Percentiles rank a stretch among this genome's conserved stretches.
These are phyloP conservation scores for Pichia thaimueangensis DNA, from an alignment of 805 yeast species.

Conservation along the genomic window DNA sequence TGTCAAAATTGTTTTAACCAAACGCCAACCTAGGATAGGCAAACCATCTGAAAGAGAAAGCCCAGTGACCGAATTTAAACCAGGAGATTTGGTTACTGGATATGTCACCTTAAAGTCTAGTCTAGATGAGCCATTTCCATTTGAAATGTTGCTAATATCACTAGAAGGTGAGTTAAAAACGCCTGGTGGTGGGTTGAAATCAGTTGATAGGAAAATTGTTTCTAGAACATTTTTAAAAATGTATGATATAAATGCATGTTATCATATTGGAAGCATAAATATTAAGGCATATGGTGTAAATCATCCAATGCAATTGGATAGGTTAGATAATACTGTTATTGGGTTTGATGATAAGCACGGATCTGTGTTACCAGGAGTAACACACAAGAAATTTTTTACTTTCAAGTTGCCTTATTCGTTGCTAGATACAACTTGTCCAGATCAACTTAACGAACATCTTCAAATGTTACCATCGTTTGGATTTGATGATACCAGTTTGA, in stretches of 20 bases:
- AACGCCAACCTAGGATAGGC: slow-evolving; percentile 30
- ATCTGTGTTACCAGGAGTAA: slow-evolving; percentile 37
- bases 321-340: slow-evolving; percentile 20
- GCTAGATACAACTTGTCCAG: slow-evolving; percentile 48
- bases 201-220: slow-evolving; percentile 7
- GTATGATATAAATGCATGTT: slow-evolving; percentile 47
- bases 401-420: slow-evolving; percentile 48
- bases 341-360: slow-evolving; percentile 39
- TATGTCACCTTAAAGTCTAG: slow-evolving; percentile 39
- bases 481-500: slow-evolving; percentile 15
- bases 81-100: slow-evolving; percentile 67
- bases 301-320: slow-evolving; percentile 9
- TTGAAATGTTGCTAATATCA: slow-evolving; percentile 54
- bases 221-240: slow-evolving; percentile 36
- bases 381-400: slow-evolving; percentile 48
- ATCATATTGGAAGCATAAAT: slow-evolving; percentile 31
- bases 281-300: slow-evolving; percentile 5
- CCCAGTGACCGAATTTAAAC: slow-evolving; percentile 46
- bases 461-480: slow-evolving; percentile 37
- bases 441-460: slow-evolving; percentile 31
- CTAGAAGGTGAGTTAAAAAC: slow-evolving; percentile 44
- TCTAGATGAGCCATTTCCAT: slow-evolving; percentile 37
- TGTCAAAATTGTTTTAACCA: slow-evolving; percentile 31
- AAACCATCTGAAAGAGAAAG: slow-evolving; percentile 21
- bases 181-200: slow-evolving; percentile 1